Percentiles rank a stretch among this genome's conserved stretches.
These are phyloP conservation scores for Aspergillus coremiiformis DNA, from an alignment of 495 filamentous ascomycete species.

Conservation along the genomic window DNA sequence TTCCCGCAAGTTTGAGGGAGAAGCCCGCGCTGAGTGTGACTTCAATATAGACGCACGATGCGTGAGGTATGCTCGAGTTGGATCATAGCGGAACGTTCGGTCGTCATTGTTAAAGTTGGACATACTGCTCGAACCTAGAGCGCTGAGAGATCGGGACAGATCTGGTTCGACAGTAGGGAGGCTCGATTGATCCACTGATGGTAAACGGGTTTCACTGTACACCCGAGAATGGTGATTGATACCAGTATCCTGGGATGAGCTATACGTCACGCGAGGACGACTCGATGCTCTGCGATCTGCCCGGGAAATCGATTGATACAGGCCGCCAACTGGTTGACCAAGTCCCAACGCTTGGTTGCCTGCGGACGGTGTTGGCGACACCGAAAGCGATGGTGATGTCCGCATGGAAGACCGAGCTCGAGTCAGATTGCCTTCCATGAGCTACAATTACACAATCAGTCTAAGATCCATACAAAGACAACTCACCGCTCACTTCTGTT, in stretches of 20 bases:
- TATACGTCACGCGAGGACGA: constrained; percentile 33
- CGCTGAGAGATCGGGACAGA: constrained; percentile 36
- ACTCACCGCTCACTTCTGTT: background rate
- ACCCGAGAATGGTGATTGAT: constrained; percentile 48
- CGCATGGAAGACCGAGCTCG: constrained; percentile 69
- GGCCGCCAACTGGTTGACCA: constrained; percentile 30
- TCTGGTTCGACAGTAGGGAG: constrained; percentile 21
- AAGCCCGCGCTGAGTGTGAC: constrained; percentile 8
- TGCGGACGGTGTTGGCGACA: constrained; percentile 35
- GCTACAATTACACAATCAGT: constrained; percentile 39
- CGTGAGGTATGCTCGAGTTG: constrained; percentile 33
- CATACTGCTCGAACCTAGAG: constrained; percentile 34
- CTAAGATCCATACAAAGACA: constrained; percentile 6
- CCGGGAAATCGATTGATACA: constrained; percentile 39
- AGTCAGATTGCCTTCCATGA: constrained; percentile 84
- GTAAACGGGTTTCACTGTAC: constrained; percentile 50
- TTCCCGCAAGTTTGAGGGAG: constrained; percentile 10
- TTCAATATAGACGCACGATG: constrained; percentile 33
- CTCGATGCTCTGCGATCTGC: constrained; percentile 31
- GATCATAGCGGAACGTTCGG: constrained; percentile 35
- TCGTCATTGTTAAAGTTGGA: constrained; percentile 32
- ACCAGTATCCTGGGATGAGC: constrained; percentile 27
- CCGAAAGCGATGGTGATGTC: constrained; percentile 50
- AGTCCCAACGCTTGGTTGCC: constrained; percentile 20
- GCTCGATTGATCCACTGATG: constrained; percentile 28